Evolutionary conservation across 768 basidiomycete species (phyloP), one percentile per base, ranked within the genome.

Genomic region (Tulasnella calospora): DNA sequence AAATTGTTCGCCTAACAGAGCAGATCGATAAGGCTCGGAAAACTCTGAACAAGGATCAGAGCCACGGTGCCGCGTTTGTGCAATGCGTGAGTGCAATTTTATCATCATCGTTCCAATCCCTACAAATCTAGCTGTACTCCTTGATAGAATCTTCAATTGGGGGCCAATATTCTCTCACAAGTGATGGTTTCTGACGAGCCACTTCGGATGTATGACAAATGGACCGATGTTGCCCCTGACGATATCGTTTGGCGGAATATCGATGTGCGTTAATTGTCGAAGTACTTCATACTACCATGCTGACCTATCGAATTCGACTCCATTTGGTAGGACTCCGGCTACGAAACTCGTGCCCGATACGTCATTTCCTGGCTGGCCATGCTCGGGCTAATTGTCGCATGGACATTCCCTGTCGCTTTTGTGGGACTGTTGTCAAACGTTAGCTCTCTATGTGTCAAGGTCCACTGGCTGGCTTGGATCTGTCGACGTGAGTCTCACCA

Each of bases 91-190:
- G 61, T 35, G 30, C 27, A 9, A 17, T 30, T 12, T 35, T 10
- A 51, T 27, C 35, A 6, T 5, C 30, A 9, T 15, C 33, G 30
- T 15, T 0, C 13, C n/a, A 30, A 1, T 30, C 15, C 10, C 13
- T 30, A 35, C 33, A 1, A 15, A 33, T 67, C 3, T 30, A 15
- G 6, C 61, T 67, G 17, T 0, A 12, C 30, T 0, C 61, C 21
- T 33, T 15, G 88, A 55, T 91, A 91, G 84, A 90, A 92, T 82
- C 86, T 90, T 72, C 92, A 92, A 83, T 88, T 92, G 81, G 92
- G 91, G 4, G 92, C 92, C 0, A 91, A 92, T 82, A 89, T 93
- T 79, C 87, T 92, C 17, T 87, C 88, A 0, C 91, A 92, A 83
- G 88, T 87, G 79, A 82, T 90, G 38, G 87, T 87, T 78, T 87